phyloP scores from a whole-genome alignment of 208 protist species.

The Crithidia expoeki region DNA sequence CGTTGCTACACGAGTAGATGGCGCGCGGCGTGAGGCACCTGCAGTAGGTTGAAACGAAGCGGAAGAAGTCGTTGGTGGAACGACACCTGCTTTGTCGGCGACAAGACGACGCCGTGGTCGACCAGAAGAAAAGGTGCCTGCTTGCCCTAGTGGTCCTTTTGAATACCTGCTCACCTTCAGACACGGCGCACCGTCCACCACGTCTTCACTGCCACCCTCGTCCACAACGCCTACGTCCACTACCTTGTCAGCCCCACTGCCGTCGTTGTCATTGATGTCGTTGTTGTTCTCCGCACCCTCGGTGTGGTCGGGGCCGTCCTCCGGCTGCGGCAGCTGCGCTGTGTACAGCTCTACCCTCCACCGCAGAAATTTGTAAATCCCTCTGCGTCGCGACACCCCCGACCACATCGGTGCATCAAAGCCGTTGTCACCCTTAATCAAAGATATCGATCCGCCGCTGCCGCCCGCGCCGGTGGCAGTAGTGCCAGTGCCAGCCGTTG shows the following conservation, averaged over 20 bases:
- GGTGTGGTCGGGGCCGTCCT: neutral
- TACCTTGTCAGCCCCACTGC: neutral
- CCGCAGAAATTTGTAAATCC: constrained; percentile 70
- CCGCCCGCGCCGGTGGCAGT: neutral
- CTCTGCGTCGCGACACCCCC: constrained; percentile 48
- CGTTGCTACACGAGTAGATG: neutral
- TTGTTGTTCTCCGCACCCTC: neutral
- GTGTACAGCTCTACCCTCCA: constrained; percentile 78
- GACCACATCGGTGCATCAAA: constrained; percentile 27
- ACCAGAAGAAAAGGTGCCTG: neutral
- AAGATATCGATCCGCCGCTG: constrained; percentile 1
- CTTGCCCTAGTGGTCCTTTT: constrained; percentile 17
- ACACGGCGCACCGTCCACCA: neutral
- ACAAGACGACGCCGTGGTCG: constrained; percentile 1
- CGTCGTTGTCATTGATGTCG: neutral
- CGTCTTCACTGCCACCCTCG: neutral
- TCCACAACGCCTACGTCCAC: neutral
- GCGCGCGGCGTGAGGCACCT: neutral
- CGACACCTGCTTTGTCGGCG: neutral
- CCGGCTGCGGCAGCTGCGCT: constrained; percentile 37
- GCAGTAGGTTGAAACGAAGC: neutral
- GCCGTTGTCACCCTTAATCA: neutral
- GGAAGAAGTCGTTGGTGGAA: neutral
- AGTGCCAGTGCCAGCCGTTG: neutral
- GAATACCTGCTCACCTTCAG: constrained; percentile 2